Percentiles rank a stretch among this genome's conserved stretches.
These are phyloP conservation scores for Leishmania lainsoni DNA, from an alignment of 208 protist species.

Conservation along the genomic window DNA sequence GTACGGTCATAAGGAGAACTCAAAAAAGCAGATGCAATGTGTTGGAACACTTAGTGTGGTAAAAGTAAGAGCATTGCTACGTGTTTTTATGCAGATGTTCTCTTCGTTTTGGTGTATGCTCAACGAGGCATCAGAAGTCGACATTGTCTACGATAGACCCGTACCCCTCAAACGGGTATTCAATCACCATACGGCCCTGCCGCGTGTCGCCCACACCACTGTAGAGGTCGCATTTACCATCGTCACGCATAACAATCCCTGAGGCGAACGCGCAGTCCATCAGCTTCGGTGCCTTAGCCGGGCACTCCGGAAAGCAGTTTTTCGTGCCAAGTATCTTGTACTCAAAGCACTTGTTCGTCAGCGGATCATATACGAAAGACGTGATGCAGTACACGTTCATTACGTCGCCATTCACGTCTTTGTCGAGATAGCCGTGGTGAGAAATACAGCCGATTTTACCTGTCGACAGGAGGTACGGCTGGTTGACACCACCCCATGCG, in stretches of 20 bases:
- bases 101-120: not conserved
- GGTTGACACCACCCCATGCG: constrained; percentile 64
- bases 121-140: constrained; percentile 29
- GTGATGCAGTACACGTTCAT: constrained; percentile 71
- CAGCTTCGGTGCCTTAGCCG: constrained; percentile 52
- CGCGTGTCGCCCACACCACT: constrained; percentile 66
- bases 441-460: constrained; percentile 68
- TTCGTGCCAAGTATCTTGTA: constrained; percentile 67
- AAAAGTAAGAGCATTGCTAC: not conserved
- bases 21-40: not conserved
- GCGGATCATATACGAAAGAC: constrained; percentile 59
- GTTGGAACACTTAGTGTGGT: not conserved
- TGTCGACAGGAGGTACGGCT: constrained; percentile 51
- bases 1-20: not conserved
- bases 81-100: not conserved
- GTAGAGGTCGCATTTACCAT: constrained; percentile 74
- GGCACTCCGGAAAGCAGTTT: constrained; percentile 63
- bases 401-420: constrained; percentile 25
- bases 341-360: constrained; percentile 51
- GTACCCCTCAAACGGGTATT: constrained; percentile 73
- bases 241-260: constrained; percentile 65
- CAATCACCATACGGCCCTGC: constrained; percentile 66
- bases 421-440: constrained; percentile 62
- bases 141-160: constrained; percentile 52
- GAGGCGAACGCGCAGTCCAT: constrained; percentile 70